Conservation (phyloP, 2,329 filamentous ascomycete genomes). For the Escovopsis sp. region DNA sequence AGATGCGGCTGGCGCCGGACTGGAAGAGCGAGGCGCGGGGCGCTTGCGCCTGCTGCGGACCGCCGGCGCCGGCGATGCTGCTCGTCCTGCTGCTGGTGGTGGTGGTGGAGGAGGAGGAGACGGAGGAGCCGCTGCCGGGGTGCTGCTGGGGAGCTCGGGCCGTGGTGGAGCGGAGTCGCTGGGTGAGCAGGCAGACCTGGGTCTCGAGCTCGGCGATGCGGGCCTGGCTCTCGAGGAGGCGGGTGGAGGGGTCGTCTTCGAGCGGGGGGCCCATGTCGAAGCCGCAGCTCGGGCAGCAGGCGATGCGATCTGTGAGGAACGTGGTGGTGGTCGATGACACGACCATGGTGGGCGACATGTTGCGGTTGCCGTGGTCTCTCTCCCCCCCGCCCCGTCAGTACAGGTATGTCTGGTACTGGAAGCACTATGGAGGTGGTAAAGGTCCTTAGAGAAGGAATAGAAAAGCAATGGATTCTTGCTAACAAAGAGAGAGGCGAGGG, state of each 20-base stretch:
- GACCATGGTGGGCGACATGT: slow-evolving; percentile 18
- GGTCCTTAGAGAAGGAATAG: no score
- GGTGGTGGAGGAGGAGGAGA: slow-evolving; percentile 29
- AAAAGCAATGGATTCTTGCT: no score
- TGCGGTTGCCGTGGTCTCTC: background rate
- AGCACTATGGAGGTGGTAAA: no score
- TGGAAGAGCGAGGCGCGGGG: slow-evolving; percentile 31
- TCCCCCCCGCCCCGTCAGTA: no score
- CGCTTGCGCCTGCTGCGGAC: no score
- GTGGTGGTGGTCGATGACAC: slow-evolving; percentile 11
- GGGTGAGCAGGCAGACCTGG: slow-evolving; percentile 54
- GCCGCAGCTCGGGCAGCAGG: slow-evolving; percentile 39
- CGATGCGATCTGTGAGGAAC: slow-evolving; percentile 12
- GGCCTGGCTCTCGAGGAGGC: slow-evolving; percentile 39
- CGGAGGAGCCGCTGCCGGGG: slow-evolving; percentile 19
- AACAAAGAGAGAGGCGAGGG: background rate
- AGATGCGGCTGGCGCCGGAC: slow-evolving; percentile 29
- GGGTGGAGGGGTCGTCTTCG: slow-evolving; percentile 21
- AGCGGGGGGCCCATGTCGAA: slow-evolving; percentile 19
- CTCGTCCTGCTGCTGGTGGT: slow-evolving; percentile 4
- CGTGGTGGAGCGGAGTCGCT: slow-evolving; percentile 52
- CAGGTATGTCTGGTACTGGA: no score
- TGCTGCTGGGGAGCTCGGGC: slow-evolving; percentile 70
- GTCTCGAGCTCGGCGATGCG: slow-evolving; percentile 55
- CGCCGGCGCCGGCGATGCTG: slow-evolving; percentile 5